Conservation (phyloP, 495 filamentous ascomycete species). For the Copromyces sp. region DNA sequence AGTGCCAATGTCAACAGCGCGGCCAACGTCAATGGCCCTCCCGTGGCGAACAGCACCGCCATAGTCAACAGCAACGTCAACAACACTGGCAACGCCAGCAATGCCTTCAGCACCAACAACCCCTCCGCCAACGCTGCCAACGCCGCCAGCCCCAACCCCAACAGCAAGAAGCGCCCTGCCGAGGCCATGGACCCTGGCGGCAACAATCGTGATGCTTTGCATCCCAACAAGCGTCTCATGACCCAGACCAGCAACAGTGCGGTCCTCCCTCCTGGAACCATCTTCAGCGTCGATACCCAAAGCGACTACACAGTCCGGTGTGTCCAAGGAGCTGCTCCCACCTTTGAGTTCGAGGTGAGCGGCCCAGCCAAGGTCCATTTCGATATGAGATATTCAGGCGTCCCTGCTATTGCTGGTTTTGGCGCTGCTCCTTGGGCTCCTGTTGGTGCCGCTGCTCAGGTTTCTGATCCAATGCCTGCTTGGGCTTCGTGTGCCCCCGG, state of each 20-base stretch:
- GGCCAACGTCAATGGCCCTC: neutral
- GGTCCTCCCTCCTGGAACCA: neutral
- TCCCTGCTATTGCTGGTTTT: too few relatives aligned
- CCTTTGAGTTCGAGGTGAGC: neutral
- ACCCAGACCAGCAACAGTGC: neutral
- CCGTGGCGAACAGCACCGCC: too few relatives aligned
- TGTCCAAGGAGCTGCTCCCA: neutral
- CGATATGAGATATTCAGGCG: too few relatives aligned
- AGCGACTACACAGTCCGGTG: neutral
- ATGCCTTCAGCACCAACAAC: too few relatives aligned
- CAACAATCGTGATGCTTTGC: neutral
- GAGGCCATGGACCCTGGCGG: neutral
- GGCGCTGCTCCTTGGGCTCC: neutral
- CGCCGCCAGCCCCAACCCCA: neutral
- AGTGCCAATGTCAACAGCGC: neutral
- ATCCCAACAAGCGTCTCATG: neutral
- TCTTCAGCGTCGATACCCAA: neutral
- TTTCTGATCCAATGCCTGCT: neutral
- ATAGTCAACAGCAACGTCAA: neutral
- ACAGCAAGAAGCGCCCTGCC: neutral
- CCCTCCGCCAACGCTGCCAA: neutral
- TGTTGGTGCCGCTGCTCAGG: neutral
- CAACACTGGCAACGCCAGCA: neutral
- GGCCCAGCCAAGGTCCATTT: neutral
- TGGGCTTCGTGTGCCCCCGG: neutral